A percentile compares a stretch with the other conserved stretches of the same genome.
Conservation (phyloP, 2,329 filamentous ascomycete genomes). For the Aspergillus eucalypticola region DNA sequence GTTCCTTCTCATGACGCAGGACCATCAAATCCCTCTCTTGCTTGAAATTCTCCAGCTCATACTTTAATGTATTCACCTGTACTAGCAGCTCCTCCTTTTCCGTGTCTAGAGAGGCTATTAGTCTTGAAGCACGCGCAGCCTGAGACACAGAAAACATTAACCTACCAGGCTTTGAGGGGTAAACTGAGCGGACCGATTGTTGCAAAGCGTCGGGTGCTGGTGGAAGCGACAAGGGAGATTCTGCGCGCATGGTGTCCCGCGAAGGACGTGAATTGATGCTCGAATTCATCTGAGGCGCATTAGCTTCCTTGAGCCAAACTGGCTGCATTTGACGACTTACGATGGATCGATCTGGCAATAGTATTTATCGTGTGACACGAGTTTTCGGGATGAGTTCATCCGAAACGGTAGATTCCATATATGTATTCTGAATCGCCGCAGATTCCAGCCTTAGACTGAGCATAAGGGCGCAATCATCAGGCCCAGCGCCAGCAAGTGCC, state of each 20-base stretch:
- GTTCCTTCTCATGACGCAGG: constrained; percentile 77
- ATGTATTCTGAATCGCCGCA: not conserved
- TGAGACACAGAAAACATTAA: not conserved
- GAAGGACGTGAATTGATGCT: constrained; percentile 54
- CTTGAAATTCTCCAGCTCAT: constrained; percentile 81
- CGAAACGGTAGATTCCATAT: not conserved
- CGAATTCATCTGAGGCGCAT: constrained; percentile 34
- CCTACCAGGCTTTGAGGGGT: constrained; percentile 42
- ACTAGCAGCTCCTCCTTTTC: constrained; percentile 79
- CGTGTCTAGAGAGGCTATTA: constrained; percentile 33
- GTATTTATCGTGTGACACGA: not conserved
- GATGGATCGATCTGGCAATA: not conserved
- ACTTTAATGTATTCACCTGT: constrained; percentile 82
- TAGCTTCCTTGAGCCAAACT: constrained; percentile 5
- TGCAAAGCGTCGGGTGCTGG: constrained; percentile 37
- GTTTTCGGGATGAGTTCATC: not conserved
- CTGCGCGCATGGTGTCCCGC: constrained; percentile 60
- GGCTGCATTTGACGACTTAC: not conserved
- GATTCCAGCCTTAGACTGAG: not conserved
- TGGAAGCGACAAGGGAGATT: constrained; percentile 42
- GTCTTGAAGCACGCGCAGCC: not conserved
- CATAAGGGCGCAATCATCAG: constrained; percentile 7
- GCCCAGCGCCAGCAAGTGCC: constrained; percentile 10
- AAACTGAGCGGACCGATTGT: constrained; percentile 38
- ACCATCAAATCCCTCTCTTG: constrained; percentile 81